phyloP scores from a whole-genome alignment of 163 green algal genomes.

The Scenedesmus sp. region DNA sequence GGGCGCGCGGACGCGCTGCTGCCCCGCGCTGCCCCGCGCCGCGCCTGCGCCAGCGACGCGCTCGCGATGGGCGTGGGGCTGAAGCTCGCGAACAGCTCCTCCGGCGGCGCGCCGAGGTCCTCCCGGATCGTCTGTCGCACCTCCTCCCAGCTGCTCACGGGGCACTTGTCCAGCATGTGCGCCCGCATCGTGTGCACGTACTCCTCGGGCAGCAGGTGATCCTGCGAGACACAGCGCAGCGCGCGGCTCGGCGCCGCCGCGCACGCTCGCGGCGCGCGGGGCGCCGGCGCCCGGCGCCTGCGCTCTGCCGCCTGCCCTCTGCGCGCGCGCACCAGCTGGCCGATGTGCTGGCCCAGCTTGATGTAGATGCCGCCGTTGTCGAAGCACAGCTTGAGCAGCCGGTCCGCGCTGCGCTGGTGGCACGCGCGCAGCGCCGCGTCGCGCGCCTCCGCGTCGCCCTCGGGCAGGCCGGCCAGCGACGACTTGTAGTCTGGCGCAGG shows the following conservation, averaged over 20 bases:
- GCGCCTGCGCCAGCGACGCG: slow-evolving; percentile 89
- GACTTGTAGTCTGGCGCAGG: slow-evolving; percentile 59
- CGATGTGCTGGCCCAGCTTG: slow-evolving; percentile 92
- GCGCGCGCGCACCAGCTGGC: slow-evolving; percentile 78
- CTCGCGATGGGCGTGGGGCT: slow-evolving; percentile 76
- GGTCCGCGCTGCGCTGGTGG: slow-evolving; percentile 78
- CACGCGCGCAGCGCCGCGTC: slow-evolving; percentile 65
- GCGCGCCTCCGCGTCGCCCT: slow-evolving; percentile 50
- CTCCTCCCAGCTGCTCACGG: slow-evolving; percentile 63
- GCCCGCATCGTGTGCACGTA: slow-evolving; percentile 86
- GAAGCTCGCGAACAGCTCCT: slow-evolving; percentile 79
- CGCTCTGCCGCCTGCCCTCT: no score
- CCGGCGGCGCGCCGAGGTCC: slow-evolving; percentile 73
- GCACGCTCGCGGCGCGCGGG: no score
- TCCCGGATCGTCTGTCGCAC: slow-evolving; percentile 62
- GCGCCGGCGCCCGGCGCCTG: no score
- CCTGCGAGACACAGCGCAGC: slow-evolving; percentile 72
- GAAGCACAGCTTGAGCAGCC: slow-evolving; percentile 83
- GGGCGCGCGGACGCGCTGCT: no score
- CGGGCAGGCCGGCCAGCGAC: not conserved
- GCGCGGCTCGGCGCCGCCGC: no score
- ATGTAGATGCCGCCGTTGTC: slow-evolving; percentile 91
- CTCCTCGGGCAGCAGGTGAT: slow-evolving; percentile 88
- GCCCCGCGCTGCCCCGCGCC: not conserved
- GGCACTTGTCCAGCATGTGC: slow-evolving; percentile 87